phyloP scores from a whole-genome alignment of 345 rosid genomes.

The Crucihimalaya himalaica region DNA sequence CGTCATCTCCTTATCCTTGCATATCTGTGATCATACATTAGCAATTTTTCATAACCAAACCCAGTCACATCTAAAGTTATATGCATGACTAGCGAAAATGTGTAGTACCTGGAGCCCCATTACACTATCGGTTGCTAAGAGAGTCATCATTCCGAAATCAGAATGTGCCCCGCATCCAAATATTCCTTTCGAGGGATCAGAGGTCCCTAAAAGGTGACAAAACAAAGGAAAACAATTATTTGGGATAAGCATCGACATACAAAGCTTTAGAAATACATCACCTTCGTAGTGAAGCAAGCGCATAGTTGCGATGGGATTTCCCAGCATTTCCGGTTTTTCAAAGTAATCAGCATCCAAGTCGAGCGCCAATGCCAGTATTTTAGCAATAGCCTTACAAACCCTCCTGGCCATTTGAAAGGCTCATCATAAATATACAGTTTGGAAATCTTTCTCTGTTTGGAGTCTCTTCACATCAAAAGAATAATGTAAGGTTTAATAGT shows the following conservation, averaged over 20 bases:
- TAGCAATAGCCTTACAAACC: conserved; percentile 60
- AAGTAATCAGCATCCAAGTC: conserved; percentile 71
- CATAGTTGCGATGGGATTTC: conserved; percentile 68
- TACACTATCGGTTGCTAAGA: conserved; percentile 74
- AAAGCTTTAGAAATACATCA: conserved; percentile 22
- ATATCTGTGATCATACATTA: conserved; percentile 51
- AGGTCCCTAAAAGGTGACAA: conserved; percentile 24
- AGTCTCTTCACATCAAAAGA: not conserved
- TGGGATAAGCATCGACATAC: not conserved
- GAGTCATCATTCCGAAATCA: conserved; percentile 78
- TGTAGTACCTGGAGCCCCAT: conserved; percentile 67
- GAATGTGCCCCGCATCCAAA: conserved; percentile 91
- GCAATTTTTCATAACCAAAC: not conserved
- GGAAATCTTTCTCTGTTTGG: not conserved
- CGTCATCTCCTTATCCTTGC: conserved; percentile 66
- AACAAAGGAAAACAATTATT: not conserved
- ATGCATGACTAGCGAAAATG: not conserved
- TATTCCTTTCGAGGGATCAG: conserved; percentile 76
- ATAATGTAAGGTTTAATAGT: not conserved
- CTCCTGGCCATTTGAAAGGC: conserved; percentile 46
- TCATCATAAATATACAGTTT: not conserved
- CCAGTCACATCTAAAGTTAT: not conserved
- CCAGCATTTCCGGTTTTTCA: conserved; percentile 77
- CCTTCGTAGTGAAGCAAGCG: conserved; percentile 79
- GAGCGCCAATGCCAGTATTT: conserved; percentile 77